phyloP scores from a whole-genome alignment of 1,284 basidiomycete genomes.

The Ustilago shanxiensis region DNA sequence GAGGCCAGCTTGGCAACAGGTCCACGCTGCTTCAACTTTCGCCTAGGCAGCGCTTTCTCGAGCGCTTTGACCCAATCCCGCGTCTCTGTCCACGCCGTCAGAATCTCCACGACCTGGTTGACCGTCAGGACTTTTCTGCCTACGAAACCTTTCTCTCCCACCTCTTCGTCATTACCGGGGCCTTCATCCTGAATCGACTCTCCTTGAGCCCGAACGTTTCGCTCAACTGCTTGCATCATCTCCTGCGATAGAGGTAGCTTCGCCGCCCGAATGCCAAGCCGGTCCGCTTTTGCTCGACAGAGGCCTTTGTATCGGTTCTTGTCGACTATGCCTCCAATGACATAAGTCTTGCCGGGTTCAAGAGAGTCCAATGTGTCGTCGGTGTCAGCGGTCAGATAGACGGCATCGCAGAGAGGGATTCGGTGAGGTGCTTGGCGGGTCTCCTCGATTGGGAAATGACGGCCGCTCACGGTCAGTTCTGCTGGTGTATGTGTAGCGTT shows the following conservation, averaged over 20 bases:
- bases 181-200: constrained; percentile 27
- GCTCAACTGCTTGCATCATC: constrained; percentile 74
- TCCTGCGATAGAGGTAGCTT: constrained; percentile 82
- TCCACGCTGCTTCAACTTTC: constrained; percentile 37
- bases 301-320: constrained; percentile 92
- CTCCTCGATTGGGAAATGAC: constrained; percentile 16
- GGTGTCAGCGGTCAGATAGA: constrained; percentile 96
- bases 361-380: constrained; percentile 84
- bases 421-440: constrained; percentile 24
- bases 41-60: constrained; percentile 37
- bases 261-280: constrained; percentile 82
- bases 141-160: constrained; percentile 24
- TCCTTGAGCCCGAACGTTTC: constrained; percentile 25
- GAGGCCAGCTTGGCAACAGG: constrained; percentile 10
- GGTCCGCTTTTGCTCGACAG: constrained; percentile 86
- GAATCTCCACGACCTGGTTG: constrained; percentile 93
- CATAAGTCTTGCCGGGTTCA: constrained; percentile 86
- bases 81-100: constrained; percentile 81
- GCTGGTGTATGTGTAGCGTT: background rate
- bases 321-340: constrained; percentile 96
- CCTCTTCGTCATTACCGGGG: constrained; percentile 2
- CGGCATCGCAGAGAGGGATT: constrained; percentile 72
- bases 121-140: constrained; percentile 91
- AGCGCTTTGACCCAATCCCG: constrained; percentile 72
- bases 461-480: background rate